Conservation (phyloP, 495 filamentous ascomycete species). For the Aspergillus ostianus region DNA sequence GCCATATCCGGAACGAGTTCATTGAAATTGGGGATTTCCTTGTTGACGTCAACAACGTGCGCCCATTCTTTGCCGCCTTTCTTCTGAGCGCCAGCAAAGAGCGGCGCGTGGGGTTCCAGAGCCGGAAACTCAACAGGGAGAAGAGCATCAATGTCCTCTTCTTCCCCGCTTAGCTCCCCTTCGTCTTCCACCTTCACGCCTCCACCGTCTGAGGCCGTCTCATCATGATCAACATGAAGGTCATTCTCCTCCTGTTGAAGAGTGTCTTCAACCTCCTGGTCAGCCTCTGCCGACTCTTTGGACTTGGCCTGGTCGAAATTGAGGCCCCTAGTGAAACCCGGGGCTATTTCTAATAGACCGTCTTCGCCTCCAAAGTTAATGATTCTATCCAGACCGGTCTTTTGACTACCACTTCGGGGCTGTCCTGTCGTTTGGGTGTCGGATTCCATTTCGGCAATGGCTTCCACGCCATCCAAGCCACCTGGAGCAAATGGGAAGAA, state of each 20-base stretch:
- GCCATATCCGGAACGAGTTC: slow-evolving; percentile 97
- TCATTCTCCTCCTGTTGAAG: slow-evolving; percentile 64
- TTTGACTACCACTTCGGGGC: slow-evolving; percentile 41
- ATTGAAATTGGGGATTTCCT: slow-evolving; percentile 84
- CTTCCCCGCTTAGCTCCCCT: slow-evolving; percentile 53
- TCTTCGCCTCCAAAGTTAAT: slow-evolving; percentile 77
- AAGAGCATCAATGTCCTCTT: slow-evolving; percentile 88
- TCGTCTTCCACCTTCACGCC: slow-evolving; percentile 48
- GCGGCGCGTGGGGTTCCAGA: slow-evolving; percentile 74
- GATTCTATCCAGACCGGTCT: slow-evolving; percentile 64
- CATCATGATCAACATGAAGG: slow-evolving; percentile 34
- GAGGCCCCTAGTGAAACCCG: slow-evolving; percentile 78
- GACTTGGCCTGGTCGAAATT: slow-evolving; percentile 64
- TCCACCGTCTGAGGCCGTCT: slow-evolving; percentile 29
- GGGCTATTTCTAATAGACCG: slow-evolving; percentile 76
- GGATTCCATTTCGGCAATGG: slow-evolving; percentile 72
- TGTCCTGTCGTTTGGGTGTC: slow-evolving; percentile 48
- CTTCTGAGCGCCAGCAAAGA: slow-evolving; percentile 69
- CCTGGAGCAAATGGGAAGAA: slow-evolving; percentile 97
- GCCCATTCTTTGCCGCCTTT: slow-evolving; percentile 88
- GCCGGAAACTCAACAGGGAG: slow-evolving; percentile 92
- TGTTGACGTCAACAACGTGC: slow-evolving; percentile 93
- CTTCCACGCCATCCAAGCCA: slow-evolving; percentile 83
- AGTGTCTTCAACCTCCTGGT: slow-evolving; percentile 70
- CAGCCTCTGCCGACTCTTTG: slow-evolving; percentile 54